A percentile compares a stretch with the other conserved stretches of the same genome.
These are phyloP conservation scores for Ceratopteris richardii DNA, from an alignment of 75 land plant genomes.

Conservation along the genomic window DNA sequence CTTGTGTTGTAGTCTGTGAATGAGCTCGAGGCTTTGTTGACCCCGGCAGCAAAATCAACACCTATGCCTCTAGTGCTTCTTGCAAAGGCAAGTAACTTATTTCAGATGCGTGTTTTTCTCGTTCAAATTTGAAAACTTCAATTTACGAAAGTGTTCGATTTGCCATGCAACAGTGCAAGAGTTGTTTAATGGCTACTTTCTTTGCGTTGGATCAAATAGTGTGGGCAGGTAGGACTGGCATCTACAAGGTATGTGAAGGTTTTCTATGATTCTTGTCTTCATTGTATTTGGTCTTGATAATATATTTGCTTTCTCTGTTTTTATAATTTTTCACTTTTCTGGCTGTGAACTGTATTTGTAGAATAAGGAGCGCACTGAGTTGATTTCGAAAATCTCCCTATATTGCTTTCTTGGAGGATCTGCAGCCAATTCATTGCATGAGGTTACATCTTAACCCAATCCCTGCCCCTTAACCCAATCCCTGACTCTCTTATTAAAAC, in stretches of 20 bases:
- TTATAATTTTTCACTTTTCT: no score
- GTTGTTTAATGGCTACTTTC: constrained; percentile 81
- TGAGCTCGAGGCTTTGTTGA: constrained; percentile 77
- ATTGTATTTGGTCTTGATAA: background rate
- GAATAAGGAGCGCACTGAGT: constrained; percentile 82
- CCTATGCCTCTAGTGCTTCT: constrained; percentile 81
- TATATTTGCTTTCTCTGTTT: background rate
- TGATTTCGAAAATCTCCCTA: constrained; percentile 67
- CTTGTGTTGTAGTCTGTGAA: constrained; percentile 97
- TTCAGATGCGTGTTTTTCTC: no score
- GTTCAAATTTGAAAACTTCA: no score
- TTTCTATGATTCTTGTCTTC: background rate
- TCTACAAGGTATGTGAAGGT: constrained; percentile 57
- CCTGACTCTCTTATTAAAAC: no score
- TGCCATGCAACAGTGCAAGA: constrained; percentile 68
- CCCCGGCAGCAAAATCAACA: constrained; percentile 72
- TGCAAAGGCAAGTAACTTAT: constrained; percentile 55
- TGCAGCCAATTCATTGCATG: constrained; percentile 20
- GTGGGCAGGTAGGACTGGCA: constrained; percentile 87
- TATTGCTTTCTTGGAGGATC: constrained; percentile 77
- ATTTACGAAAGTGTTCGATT: background rate
- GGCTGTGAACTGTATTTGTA: constrained; percentile 11
- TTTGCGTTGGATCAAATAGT: constrained; percentile 92
- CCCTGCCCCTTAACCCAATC: no score
- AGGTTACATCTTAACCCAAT: no score